Conservation (phyloP, 768 basidiomycete species). For the Mycena pura region DNA sequence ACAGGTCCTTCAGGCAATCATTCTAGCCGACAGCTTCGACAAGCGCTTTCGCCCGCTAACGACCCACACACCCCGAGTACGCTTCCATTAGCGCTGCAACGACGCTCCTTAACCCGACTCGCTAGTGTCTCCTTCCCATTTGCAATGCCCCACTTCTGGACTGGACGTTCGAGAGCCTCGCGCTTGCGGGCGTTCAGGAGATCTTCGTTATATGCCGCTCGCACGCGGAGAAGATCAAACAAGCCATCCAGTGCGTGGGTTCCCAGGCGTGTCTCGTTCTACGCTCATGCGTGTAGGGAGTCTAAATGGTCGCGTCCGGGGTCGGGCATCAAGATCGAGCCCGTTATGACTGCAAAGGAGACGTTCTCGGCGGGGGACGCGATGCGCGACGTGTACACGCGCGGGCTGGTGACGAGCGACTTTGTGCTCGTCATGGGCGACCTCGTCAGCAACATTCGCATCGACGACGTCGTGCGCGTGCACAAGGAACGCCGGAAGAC, state of each 20-base stretch:
- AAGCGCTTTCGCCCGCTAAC: constrained; percentile 92
- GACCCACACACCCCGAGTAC: constrained; percentile 82
- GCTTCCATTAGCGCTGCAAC: constrained; percentile 12
- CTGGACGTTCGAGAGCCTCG: constrained; percentile 96
- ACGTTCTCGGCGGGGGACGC: constrained; percentile 91
- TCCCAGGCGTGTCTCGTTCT: constrained; percentile 8
- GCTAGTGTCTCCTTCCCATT: constrained; percentile 88
- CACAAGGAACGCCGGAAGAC: constrained; percentile 87
- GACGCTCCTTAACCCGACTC: constrained; percentile 17
- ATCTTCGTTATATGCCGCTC: constrained; percentile 95
- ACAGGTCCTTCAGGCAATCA: constrained; percentile 82
- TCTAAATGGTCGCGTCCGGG: constrained; percentile 87
- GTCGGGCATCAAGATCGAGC: constrained; percentile 82
- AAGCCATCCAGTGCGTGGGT: constrained; percentile 75
- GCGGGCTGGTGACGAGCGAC: constrained; percentile 88
- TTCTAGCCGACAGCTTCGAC: constrained; percentile 97
- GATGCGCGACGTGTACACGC: constrained; percentile 92
- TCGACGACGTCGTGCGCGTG: constrained; percentile 86
- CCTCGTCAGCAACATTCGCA: constrained; percentile 90
- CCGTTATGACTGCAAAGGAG: constrained; percentile 85
- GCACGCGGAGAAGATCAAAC: constrained; percentile 85
- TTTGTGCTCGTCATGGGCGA: constrained; percentile 93
- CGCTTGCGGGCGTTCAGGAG: constrained; percentile 94
- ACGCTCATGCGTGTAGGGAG: constrained; percentile 51
- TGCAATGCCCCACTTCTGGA: constrained; percentile 93